A percentile compares a stretch with the other conserved stretches of the same genome.
phyloP scores from a whole-genome alignment of 192 early-diverging fungal species.

The Entomortierella chlamydospora region DNA sequence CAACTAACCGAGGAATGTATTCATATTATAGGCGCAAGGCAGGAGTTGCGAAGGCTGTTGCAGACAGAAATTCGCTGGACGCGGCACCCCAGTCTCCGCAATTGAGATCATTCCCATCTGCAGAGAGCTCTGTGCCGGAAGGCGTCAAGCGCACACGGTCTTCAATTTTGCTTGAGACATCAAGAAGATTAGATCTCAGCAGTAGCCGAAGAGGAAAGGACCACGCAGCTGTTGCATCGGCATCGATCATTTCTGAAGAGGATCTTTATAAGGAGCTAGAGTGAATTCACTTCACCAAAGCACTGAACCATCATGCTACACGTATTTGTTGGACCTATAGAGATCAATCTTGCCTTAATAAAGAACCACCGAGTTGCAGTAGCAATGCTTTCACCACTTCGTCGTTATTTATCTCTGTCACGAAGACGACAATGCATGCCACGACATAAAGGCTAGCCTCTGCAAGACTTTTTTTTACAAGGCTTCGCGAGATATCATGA shows the following conservation, averaged over 20 bases:
- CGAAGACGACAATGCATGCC: too few relatives aligned
- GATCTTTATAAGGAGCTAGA: slow-evolving; percentile 33
- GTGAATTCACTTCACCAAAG: too few relatives aligned
- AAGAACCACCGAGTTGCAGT: too few relatives aligned
- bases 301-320: background rate
- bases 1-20: too few relatives aligned
- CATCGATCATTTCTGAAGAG: slow-evolving; percentile 31
- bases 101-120: background rate
- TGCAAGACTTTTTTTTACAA: too few relatives aligned
- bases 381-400: too few relatives aligned
- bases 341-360: too few relatives aligned
- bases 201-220: background rate
- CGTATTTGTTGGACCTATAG: too few relatives aligned
- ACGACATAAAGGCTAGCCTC: too few relatives aligned
- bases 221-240: background rate
- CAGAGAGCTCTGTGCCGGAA: background rate
- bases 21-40: slow-evolving; percentile 6
- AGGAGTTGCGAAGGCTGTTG: background rate
- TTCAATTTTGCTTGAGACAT: background rate
- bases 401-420: too few relatives aligned
- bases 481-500: background rate
- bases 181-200: background rate
- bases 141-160: background rate
- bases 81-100: background rate
- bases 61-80: background rate